Conservation (phyloP, 2,329 filamentous ascomycete species). For the Trichoderma afroharzianum region DNA sequence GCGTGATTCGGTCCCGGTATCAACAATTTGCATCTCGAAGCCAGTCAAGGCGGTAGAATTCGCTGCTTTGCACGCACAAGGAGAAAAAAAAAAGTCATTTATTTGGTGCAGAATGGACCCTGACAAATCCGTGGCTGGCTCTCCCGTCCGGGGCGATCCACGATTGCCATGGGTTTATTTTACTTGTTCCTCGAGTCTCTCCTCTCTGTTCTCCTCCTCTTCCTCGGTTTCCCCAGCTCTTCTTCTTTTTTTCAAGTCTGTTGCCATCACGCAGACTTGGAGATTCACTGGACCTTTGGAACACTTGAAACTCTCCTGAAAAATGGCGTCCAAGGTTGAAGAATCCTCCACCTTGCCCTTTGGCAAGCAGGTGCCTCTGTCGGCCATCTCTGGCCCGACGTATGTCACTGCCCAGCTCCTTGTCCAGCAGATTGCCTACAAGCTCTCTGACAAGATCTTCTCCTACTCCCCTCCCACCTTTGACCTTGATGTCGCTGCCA, state of each 20-base stretch:
- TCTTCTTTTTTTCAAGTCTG: background rate
- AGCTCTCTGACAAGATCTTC: slow-evolving; percentile 95
- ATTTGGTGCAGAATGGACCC: slow-evolving; percentile 21
- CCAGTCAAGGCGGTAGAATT: slow-evolving; percentile 11
- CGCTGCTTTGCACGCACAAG: slow-evolving; percentile 1
- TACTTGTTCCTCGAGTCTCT: background rate
- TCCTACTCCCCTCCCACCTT: slow-evolving; percentile 94
- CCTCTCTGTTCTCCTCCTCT: slow-evolving; percentile 17
- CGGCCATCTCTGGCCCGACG: slow-evolving; percentile 75
- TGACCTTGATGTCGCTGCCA: slow-evolving; percentile 79
- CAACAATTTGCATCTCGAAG: slow-evolving; percentile 31
- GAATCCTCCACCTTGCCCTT: slow-evolving; percentile 54
- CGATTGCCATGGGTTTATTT: slow-evolving; percentile 14
- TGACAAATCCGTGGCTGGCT: slow-evolving; percentile 28
- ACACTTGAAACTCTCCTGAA: background rate
- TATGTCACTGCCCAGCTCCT: slow-evolving; percentile 92
- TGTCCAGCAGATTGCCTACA: slow-evolving; percentile 93
- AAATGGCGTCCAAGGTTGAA: slow-evolving; percentile 14
- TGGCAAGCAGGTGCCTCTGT: slow-evolving; percentile 51
- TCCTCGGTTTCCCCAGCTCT: background rate
- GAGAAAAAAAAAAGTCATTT: background rate
- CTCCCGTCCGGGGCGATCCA: slow-evolving; percentile 21
- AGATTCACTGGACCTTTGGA: background rate
- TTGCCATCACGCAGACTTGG: background rate
- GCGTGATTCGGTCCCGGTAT: slow-evolving; percentile 39